These are phyloP conservation scores for Musa beccarii DNA, from an alignment of 176 grass and related monocot genomes.

Conservation along the genomic window DNA sequence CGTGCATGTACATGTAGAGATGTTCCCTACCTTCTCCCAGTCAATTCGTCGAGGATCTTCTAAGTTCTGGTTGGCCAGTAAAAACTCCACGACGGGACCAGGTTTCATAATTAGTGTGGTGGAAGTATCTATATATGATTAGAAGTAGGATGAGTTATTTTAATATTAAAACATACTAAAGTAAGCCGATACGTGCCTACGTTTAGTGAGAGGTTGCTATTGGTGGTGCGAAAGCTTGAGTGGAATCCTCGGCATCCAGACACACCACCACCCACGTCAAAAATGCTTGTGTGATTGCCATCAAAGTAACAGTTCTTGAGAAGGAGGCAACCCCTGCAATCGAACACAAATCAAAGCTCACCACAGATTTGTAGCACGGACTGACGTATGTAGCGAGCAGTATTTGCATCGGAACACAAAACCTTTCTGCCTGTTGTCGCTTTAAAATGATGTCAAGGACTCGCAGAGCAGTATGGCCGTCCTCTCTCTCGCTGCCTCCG, in stretches of 20 bases:
- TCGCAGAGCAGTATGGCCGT: conserved; percentile 60
- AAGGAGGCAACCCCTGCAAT: conserved; percentile 48
- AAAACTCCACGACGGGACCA: conserved; percentile 77
- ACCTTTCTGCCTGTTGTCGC: conserved; percentile 77
- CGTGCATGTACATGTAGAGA: neutral
- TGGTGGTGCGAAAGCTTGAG: conserved; percentile 55
- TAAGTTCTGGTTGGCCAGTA: conserved; percentile 68
- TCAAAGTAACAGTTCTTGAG: conserved; percentile 54
- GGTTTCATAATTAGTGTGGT: conserved; percentile 84
- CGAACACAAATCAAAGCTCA: neutral
- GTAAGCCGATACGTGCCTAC: conserved; percentile 25
- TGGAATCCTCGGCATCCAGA: conserved; percentile 55
- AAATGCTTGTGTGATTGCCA: conserved; percentile 47
- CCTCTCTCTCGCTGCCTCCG: conserved; percentile 41
- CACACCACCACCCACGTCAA: conserved; percentile 57
- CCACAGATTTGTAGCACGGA: neutral
- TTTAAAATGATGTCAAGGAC: conserved; percentile 86
- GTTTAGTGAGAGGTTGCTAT: conserved; percentile 42
- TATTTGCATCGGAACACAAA: neutral
- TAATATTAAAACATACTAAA: too few relatives aligned
- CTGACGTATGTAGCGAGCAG: too few relatives aligned
- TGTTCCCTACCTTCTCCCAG: conserved; percentile 62
- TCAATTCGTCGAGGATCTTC: conserved; percentile 54
- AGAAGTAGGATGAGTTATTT: neutral
- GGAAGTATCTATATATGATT: conserved; percentile 57